Evolutionary conservation across 75 land plant species (phyloP), one percentile per base, ranked within the genome.

Genomic region (Adiantum capillusveneris): DNA sequence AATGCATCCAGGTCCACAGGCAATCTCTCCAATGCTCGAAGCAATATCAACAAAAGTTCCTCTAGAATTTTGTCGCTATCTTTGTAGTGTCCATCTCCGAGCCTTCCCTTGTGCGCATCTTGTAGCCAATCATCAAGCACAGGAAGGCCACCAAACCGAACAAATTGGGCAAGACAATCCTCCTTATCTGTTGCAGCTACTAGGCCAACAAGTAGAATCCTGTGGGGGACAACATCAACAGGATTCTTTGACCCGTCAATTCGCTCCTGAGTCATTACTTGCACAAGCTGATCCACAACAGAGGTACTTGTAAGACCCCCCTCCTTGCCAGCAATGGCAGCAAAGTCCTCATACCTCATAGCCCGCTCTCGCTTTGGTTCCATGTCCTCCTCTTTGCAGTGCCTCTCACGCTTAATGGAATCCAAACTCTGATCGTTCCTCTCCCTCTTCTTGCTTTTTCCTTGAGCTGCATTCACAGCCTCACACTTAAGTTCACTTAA

Each of bases 71-170:
- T 84, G 44, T 84, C 84, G 41, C 72, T 59, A 53, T 84, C 87
- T 54, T 70, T 80, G 16, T 85, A 81, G 56, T 83, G 75, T 57
- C 79, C 78, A 61, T 84, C 86, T 62, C 93, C 86, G 64, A 72
- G 64, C 68, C 84, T 90, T 20, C 97, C 92, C 63, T 87, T 95
- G 56, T 90, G 99, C 16, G 78, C 83, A 61, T 95, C 97, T 74
- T 95, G 99, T 12, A 95, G 86, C 99, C 99, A 95, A 29, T 84
- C 85, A 75, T 84, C 85, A 30, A 84, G 60, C 13, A 84, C 39
- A 44, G 69, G 73, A 27, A 84, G 58, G 29, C 85, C 99, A 51
- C 71, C 79, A 2, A 84, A 79, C 65, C 84, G 86, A 29, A 95
- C 83, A 77, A 95, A 86, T 56, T 62, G 59, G 53, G 67, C 58